These are phyloP conservation scores for Calonectria hongkongensis DNA, from an alignment of 2,329 filamentous ascomycete species.

Conservation along the genomic window DNA sequence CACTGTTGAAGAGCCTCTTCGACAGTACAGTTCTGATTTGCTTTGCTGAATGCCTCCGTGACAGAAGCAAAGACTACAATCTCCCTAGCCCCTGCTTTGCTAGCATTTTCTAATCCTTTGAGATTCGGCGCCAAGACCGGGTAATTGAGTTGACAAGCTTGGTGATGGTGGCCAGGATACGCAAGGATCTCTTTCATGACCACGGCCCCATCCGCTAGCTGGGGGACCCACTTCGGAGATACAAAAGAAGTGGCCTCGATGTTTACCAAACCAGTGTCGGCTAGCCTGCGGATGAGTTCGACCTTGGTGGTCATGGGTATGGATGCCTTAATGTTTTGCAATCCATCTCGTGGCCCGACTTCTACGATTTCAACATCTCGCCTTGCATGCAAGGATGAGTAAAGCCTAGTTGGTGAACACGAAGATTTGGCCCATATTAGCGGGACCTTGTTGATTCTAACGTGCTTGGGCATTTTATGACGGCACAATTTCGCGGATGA, in stretches of 20 bases:
- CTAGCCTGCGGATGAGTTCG: constrained; percentile 24
- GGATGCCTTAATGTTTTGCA: constrained; percentile 35
- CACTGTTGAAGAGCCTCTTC: constrained; percentile 36
- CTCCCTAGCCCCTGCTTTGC: constrained; percentile 30
- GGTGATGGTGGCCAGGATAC: neutral
- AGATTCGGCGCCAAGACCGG: constrained; percentile 38
- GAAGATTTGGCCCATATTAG: too few relatives aligned
- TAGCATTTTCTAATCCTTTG: constrained; percentile 35
- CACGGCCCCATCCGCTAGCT: constrained; percentile 29
- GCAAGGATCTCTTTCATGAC: constrained; percentile 14
- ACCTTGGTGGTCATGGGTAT: constrained; percentile 33
- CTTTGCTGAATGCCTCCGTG: constrained; percentile 40
- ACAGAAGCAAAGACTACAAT: constrained; percentile 38
- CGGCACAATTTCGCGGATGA: too few relatives aligned
- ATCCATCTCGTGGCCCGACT: constrained; percentile 39
- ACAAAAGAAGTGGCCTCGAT: constrained; percentile 42
- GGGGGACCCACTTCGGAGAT: constrained; percentile 42
- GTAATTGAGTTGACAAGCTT: constrained; percentile 11
- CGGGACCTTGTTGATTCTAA: too few relatives aligned
- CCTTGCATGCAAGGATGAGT: too few relatives aligned
- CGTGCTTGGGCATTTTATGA: too few relatives aligned
- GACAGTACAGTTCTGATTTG: constrained; percentile 38
- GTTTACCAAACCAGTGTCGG: constrained; percentile 12
- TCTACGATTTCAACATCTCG: constrained; percentile 26
- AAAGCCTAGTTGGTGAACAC: too few relatives aligned